Evolutionary conservation across 495 filamentous ascomycete species (phyloP), one percentile per base, ranked within the genome.

Genomic region (Haplographium delicatum): DNA sequence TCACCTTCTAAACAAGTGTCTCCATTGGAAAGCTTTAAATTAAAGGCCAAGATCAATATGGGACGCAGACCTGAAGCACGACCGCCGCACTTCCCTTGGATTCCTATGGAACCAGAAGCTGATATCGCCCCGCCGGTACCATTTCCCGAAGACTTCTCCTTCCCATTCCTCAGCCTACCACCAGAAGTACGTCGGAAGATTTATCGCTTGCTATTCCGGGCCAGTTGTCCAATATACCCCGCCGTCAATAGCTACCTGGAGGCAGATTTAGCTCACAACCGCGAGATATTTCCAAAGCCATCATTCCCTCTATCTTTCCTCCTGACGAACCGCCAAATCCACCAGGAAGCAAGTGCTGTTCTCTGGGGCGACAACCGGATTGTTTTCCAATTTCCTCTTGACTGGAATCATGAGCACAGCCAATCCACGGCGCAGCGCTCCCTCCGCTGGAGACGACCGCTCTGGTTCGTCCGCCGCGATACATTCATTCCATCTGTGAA

Each of bases 331-430:
- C 40, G 20, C 5, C 40, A 44, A 44, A 44, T 44, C 40, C 5
- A 44, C 40, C 20, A 6, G 5, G 40, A 44, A 24, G 40, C 40
- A 18, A 44, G 40, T 16, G 40, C 40, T 9, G 20, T 44, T 9
- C 40, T 44, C 40, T 44, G 40, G 40, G 40, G 40, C 20, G 40
- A 44, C 20, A 44, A 44, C 40, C 40, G 25, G 40, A 44, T 44
- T 16, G 20, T 44, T 9, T 20, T 44, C 20, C 40, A 44, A 16
- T 44, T 44, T 15, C 40, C 40, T 4, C 20, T 44, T 11, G 25
- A 44, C 40, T 44, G 40, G 40, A 20, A 26, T 16, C 40, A 24
- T 5, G 40, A 44, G 40, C 40, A 24, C 9, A 11, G 20, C 11
- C 9, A 44, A 9, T 44, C 10, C 23, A 20, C 40, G 9, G 16